Conservation (phyloP, 2,329 filamentous ascomycete species). For the Ilyonectria mors-panacis region DNA sequence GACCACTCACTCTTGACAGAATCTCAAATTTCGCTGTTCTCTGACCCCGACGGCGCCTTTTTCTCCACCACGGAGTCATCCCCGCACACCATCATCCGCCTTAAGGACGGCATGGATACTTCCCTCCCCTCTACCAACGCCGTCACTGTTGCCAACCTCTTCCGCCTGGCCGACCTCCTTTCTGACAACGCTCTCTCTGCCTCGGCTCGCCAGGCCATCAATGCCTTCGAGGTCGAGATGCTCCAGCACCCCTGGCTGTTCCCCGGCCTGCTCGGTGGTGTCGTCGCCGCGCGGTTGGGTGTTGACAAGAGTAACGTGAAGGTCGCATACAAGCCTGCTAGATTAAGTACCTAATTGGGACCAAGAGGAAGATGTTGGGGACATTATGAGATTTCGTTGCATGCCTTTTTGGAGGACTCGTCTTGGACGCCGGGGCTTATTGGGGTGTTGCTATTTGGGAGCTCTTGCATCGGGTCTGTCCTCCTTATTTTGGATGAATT, state of each 20-base stretch:
- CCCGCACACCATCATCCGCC: slow-evolving; percentile 81
- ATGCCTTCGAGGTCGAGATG: slow-evolving; percentile 91
- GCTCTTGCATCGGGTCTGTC: not conserved
- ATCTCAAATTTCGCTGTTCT: slow-evolving; percentile 83
- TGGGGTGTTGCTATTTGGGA: not conserved
- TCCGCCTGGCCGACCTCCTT: slow-evolving; percentile 81
- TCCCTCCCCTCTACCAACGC: slow-evolving; percentile 92
- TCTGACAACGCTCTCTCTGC: slow-evolving; percentile 74
- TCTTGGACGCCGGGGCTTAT: not conserved
- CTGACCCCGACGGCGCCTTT: slow-evolving; percentile 79
- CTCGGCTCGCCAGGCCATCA: slow-evolving; percentile 80
- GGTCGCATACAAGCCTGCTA: slow-evolving; percentile 44
- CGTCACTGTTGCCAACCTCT: slow-evolving; percentile 88
- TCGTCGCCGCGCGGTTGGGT: slow-evolving; percentile 83
- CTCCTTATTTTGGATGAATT: slow-evolving; percentile 2
- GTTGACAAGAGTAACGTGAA: slow-evolving; percentile 60
- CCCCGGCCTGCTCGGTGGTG: slow-evolving; percentile 80
- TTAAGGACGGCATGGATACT: slow-evolving; percentile 97
- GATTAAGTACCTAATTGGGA: slow-evolving; percentile 37
- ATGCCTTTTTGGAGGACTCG: not conserved
- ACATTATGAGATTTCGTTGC: not conserved
- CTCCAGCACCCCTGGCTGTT: slow-evolving; percentile 95
- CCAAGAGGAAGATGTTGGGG: not conserved
- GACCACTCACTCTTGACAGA: slow-evolving; percentile 59
- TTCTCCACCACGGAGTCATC: slow-evolving; percentile 77